Base-by-base conservation (phyloP, 805 yeast genomes). In the Metschnikowia shivogae region DNA sequence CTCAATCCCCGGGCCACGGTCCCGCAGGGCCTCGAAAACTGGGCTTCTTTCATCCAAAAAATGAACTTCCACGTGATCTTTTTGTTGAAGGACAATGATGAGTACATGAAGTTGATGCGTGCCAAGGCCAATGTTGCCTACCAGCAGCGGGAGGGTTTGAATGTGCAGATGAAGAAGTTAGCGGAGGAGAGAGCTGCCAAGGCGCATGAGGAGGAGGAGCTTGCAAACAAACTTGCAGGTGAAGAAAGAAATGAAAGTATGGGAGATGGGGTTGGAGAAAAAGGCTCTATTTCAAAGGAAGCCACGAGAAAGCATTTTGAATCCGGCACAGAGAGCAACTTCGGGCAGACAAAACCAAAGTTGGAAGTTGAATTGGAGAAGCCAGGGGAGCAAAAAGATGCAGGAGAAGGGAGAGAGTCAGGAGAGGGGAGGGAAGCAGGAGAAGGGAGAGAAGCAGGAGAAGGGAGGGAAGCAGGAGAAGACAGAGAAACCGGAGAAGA, bases 51-150 rank as follows among this genome's bases (percentile, higher is more conserved):
- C 49, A 56, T 74, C 42, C 57, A 59, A 14, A 70, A 68, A 27
- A 60, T 77, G 31, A 68, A 70, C 47, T 59, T 63, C 46, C 78
- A 82, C 45, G 62, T 82, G 40, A 67, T 69, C 36, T 65, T 77
- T 12, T 58, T 85, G 39, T 58, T 74, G 27, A 72, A 77, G 37
- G 93, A 86, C 56, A 76, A 81, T 43, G 82, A 79, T 13, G 82
- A 80, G 31, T 51, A 47, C 36, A 45, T 50, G 42, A 51, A 59
- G 46, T 52, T 71, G 44, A 63, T 67, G 26, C 55, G 76, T 36
- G 76, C 76, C 19, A 60, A 65, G 52, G 76, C 74, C 6, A 72
- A 72, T 44, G 62, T 72, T 7, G 73, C 74, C 3, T 68, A 66
- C 46, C 76, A 72, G 50, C 49, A 59, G 46, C 53, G 76, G 41